These are phyloP conservation scores for Apocynum venetum DNA, from an alignment of 257 asterid genomes.

Conservation along the genomic window DNA sequence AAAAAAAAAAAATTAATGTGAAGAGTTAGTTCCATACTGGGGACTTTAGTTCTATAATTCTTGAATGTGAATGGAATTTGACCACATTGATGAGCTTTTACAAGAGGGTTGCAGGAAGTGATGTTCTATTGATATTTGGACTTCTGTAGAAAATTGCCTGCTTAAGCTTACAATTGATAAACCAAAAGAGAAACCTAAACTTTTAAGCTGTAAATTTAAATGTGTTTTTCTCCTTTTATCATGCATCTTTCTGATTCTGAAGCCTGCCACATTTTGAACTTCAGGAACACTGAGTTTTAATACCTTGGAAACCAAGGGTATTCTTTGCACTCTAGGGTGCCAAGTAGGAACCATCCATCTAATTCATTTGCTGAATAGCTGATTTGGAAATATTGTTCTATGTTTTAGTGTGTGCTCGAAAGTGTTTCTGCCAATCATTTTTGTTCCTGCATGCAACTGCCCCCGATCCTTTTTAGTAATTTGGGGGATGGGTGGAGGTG, in stretches of 20 bases:
- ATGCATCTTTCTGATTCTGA: neutral
- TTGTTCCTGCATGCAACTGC: too few species aligned
- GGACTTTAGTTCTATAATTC: neutral
- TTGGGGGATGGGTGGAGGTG: too few species aligned
- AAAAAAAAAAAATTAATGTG: too few species aligned
- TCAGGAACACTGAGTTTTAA: too few species aligned
- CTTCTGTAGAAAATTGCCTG: neutral
- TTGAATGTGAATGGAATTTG: neutral
- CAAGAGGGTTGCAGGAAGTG: neutral
- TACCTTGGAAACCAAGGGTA: neutral
- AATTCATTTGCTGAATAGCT: too few species aligned
- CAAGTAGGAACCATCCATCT: neutral
- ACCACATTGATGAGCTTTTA: neutral
- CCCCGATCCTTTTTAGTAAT: too few species aligned
- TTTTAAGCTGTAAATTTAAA: neutral
- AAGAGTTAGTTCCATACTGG: neutral
- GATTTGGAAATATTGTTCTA: too few species aligned
- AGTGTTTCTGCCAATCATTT: too few species aligned
- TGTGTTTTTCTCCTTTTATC: neutral
- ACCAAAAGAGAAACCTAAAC: neutral
- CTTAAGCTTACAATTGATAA: neutral
- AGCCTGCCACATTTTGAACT: too few species aligned
- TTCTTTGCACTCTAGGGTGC: neutral
- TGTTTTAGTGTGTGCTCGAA: too few species aligned
- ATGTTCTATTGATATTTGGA: neutral